Base-by-base conservation (phyloP, 441 rosid species). In the Eruca vesicaria region DNA sequence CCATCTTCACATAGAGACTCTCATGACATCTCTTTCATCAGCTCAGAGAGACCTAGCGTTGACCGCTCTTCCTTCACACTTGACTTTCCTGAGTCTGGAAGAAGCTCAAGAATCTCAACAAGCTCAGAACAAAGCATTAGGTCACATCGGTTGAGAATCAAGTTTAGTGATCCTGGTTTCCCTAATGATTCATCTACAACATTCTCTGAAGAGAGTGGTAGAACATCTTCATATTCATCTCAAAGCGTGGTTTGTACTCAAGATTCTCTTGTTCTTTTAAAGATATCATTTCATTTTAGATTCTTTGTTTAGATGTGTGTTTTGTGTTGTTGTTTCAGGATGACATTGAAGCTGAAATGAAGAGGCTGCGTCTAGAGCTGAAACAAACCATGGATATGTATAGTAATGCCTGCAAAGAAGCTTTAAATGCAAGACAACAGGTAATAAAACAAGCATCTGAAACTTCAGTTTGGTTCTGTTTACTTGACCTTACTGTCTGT, bases 361-460 rank as follows among this genome's bases (percentile, higher is more conserved):
- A 85, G 82, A 86, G 97, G 82, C 81, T 96, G 55, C 93, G 82
- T 85, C 66, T 86, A 56, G 98, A 96, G 89, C 77, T 96, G 53
- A 96, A 91, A 85, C 94, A 91, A 86, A 96, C 99, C 57, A 96
- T 93, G 98, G 97, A 93, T 38, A 80, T 96, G 89, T 96, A 96
- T 75, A 86, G 89, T 33, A 84, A 83, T 6, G 99, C 99, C 7
- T 96, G 99, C 82, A 91, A 72, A 82, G 97, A 91, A 88, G 97
- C 99, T 50, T 85, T 96, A 32, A 72, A 75, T 36, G 97, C 97
- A 18, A 87, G 90, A 75, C 90, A 91, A 69, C 84, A 88, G 91
- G 99, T 90, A 76, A 8, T 35, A 0, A 16, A 26, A 11, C 9
- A 2, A 11, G 2, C 61, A 45, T 58, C 23, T 12, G 15, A 55